Conservation (phyloP, 2,329 filamentous ascomycete genomes). For the Fusarium fracticaudum region DNA sequence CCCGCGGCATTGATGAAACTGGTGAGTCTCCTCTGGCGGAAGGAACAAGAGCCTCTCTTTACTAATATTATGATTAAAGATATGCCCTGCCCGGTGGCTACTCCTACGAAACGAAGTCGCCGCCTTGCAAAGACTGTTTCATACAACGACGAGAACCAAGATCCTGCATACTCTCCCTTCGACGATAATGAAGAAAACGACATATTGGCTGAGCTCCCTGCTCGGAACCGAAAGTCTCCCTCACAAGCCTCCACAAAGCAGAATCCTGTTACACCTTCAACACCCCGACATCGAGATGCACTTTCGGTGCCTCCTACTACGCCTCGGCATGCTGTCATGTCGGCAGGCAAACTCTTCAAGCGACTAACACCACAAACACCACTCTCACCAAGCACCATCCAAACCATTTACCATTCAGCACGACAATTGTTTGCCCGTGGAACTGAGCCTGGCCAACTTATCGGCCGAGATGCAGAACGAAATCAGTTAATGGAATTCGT, state of each 20-base stretch:
- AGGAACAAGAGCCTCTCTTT: conserved; percentile 4
- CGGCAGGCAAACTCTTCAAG: conserved; percentile 78
- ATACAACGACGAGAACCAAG: conserved; percentile 76
- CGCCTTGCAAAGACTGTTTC: conserved; percentile 51
- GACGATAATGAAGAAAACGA: conserved; percentile 54
- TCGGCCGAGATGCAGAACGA: conserved; percentile 78
- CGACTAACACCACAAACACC: conserved; percentile 82
- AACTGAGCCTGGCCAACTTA: conserved; percentile 75
- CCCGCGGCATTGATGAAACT: conserved; percentile 42
- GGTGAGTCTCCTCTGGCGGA: conserved; percentile 41
- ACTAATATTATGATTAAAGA: conserved; percentile 36
- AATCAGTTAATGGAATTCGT: conserved; percentile 76
- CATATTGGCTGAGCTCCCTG: conserved; percentile 49
- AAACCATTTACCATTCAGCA: conserved; percentile 86
- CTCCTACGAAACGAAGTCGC: conserved; percentile 58
- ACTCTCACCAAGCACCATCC: conserved; percentile 71
- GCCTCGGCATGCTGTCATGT: conserved; percentile 84
- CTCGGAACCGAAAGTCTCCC: conserved; percentile 42
- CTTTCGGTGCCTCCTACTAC: conserved; percentile 78
- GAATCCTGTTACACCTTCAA: conserved; percentile 73
- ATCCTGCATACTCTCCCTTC: conserved; percentile 51
- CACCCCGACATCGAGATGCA: conserved; percentile 82
- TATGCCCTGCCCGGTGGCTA: conserved; percentile 37
- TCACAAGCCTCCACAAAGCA: conserved; percentile 49
- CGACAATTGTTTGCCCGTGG: conserved; percentile 88